Evolutionary conservation across 352 stramenopile species (phyloP).

Genomic region (Globisporangium recalcitrans): DNA sequence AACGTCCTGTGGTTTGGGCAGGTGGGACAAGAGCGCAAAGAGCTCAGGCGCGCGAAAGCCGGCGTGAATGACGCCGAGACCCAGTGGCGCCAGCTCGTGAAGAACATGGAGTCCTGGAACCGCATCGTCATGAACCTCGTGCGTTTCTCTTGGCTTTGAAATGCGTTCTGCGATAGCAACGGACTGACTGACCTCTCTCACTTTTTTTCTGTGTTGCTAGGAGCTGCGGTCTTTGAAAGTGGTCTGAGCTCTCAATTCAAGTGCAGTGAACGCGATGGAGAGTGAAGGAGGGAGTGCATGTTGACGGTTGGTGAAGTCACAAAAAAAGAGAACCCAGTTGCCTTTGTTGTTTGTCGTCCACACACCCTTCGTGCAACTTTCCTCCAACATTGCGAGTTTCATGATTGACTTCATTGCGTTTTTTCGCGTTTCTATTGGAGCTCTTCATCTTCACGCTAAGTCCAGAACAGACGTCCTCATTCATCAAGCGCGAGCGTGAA

Average conservation of each 20-base stretch:
- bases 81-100: constrained; percentile 74
- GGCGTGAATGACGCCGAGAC: constrained; percentile 37
- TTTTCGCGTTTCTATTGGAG: background rate
- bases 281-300: background rate
- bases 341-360: background rate
- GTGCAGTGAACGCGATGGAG: too few relatives aligned
- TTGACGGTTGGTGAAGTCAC: background rate
- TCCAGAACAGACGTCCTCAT: background rate
- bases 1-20: constrained; percentile 16
- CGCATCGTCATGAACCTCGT: constrained; percentile 82
- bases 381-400: too few relatives aligned
- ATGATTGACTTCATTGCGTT: background rate
- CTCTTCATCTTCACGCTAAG: background rate
- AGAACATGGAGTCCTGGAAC: constrained; percentile 85
- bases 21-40: constrained; percentile 38
- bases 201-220: background rate
- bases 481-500: background rate
- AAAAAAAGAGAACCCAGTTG: constrained; percentile 1
- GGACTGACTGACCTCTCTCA: background rate
- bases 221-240: constrained; percentile 4
- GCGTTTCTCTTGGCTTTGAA: constrained; percentile 6
- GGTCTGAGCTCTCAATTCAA: background rate
- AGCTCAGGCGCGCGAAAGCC: constrained; percentile 20
- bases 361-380: constrained; percentile 4
- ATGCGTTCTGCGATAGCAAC: background rate